Evolutionary conservation across 2,329 filamentous ascomycete species (phyloP), one percentile per base, ranked within the genome.

Genomic region (Colletotrichum cereale): DNA sequence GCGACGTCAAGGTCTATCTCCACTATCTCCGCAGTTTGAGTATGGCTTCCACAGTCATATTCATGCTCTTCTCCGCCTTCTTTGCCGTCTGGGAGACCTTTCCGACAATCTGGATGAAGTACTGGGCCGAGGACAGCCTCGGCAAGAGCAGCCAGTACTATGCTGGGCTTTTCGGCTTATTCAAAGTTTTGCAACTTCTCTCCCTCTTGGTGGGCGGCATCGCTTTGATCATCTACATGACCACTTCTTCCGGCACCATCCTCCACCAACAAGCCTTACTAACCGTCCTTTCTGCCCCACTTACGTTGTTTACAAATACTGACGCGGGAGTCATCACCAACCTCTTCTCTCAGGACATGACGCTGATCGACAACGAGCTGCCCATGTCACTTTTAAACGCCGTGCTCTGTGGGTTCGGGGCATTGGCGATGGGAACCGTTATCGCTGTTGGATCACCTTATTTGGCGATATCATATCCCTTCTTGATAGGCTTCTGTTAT

Each of bases 391-490:
- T 81, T 14, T 64, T 79, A 1, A 80, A 80, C 50, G 42, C 75
- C 1, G 38, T 71, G 3, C 34, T 76, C 7, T 61, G 67, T 10
- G 38, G 73, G 29, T 68, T 75, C 34, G 62, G 72, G 31, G 64
- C 74, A 29, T 74, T 86, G 16, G 82, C 80, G 21, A 83, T 86
- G 75, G 80, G 83, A 57, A 80, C 79, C 3, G 77, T 88, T 0
- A 83, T 87, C n/a, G 82, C 81, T 3, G 65, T 73, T 7, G 73
- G 55, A 75, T 83, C 36, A 76, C 82, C 64, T 76, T 85, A 82
- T 62, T 79, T 85, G 1, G 81, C 82, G n/a, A n/a, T 0, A 80
- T 86, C 47, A 80, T 84, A 88, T 65, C 86, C 86, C 0, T 75
- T 85, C 12, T 75, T 88, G 2, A 70, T 83, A 6, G 76, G 75